Evolutionary conservation across 2,329 filamentous ascomycete genomes (phyloP).

Genomic region (Hawksworthiomyces lignivorus): DNA sequence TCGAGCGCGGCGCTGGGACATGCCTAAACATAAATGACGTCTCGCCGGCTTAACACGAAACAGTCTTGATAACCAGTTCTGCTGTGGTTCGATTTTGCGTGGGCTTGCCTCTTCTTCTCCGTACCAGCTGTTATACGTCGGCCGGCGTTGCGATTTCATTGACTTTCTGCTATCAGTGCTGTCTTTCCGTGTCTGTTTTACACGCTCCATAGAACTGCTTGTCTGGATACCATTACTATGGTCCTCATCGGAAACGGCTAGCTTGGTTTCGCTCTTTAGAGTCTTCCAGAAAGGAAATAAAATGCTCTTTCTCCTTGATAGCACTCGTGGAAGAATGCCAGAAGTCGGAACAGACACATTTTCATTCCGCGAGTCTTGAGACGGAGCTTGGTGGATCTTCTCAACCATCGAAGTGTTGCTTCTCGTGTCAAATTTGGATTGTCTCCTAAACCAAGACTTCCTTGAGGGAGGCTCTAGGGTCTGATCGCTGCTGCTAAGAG

Average conservation of each 20-base stretch:
- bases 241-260: slow-evolving; percentile 38
- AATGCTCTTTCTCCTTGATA: slow-evolving; percentile 42
- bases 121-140: slow-evolving; percentile 2
- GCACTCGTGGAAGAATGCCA: not conserved
- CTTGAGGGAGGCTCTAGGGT: not conserved
- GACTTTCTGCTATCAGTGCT: not conserved
- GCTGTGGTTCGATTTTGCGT: slow-evolving; percentile 57
- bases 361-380: slow-evolving; percentile 2
- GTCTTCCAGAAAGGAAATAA: slow-evolving; percentile 49
- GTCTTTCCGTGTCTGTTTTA: slow-evolving; percentile 15
- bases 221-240: not conserved
- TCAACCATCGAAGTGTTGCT: slow-evolving; percentile 4
- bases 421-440: slow-evolving; percentile 16
- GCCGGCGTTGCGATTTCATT: slow-evolving; percentile 1
- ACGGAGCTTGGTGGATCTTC: not conserved
- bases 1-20: slow-evolving; percentile 64
- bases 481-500: slow-evolving; percentile 1
- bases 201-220: slow-evolving; percentile 10
- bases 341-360: not conserved
- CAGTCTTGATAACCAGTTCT: slow-evolving; percentile 83
- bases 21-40: slow-evolving; percentile 65
- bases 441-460: slow-evolving; percentile 16
- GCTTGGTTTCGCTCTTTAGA: slow-evolving; percentile 31
- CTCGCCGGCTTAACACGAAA: slow-evolving; percentile 82
- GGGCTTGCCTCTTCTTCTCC: slow-evolving; percentile 29